Percentiles rank a stretch among this genome's conserved stretches.
Evolutionary conservation across 108 stramenopile genomes (phyloP).

Genomic region (Nitzschia palea): DNA sequence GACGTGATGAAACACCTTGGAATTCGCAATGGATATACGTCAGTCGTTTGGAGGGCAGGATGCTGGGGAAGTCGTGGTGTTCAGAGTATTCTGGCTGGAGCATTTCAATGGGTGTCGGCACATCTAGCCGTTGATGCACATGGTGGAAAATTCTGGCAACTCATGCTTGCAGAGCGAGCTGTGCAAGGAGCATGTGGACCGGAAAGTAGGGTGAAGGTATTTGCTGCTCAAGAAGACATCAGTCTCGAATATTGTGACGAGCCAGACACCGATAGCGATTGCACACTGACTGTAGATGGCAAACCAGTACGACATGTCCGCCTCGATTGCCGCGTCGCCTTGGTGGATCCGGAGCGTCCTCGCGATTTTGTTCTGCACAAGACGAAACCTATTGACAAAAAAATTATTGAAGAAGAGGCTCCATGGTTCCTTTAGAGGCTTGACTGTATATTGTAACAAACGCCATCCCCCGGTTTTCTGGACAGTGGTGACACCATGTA

Average conservation of each 20-base stretch:
- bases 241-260: conserved; percentile 83
- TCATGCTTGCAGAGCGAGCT: conserved; percentile 85
- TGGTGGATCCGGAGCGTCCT: conserved; percentile 61
- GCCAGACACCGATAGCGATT: conserved; percentile 73
- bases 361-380: conserved; percentile 52
- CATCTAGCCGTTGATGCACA: conserved; percentile 85
- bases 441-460: too few relatives aligned
- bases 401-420: conserved; percentile 66
- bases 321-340: conserved; percentile 68
- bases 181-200: conserved; percentile 86
- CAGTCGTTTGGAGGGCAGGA: conserved; percentile 87
- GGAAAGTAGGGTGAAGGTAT: conserved; percentile 78
- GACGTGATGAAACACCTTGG: conserved; percentile 89
- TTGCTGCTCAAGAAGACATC: conserved; percentile 79
- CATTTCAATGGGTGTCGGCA: conserved; percentile 85
- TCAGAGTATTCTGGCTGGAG: conserved; percentile 72
- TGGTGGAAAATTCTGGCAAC: conserved; percentile 89
- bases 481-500: not conserved
- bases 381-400: conserved; percentile 53
- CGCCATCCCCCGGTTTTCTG: not conserved
- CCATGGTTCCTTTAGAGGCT: conserved; percentile 78
- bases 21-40: conserved; percentile 64
- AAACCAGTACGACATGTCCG: conserved; percentile 83
- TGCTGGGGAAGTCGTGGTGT: conserved; percentile 80
- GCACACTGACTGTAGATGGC: conserved; percentile 71